phyloP scores from a whole-genome alignment of 257 asterid genomes.

The Capsicum pubescens region DNA sequence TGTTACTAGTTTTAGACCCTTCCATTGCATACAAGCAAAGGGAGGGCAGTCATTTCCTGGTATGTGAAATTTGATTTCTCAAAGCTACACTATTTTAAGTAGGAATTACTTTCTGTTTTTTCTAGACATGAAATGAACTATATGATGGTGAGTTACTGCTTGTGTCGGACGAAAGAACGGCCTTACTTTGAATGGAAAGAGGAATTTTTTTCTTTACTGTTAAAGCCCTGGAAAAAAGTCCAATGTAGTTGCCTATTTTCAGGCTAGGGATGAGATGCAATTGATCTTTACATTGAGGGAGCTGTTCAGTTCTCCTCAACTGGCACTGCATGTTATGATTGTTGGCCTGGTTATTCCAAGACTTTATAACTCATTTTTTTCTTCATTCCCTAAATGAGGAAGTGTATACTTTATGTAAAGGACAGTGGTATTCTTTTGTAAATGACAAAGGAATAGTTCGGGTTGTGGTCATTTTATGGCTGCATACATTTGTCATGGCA shows the following conservation, averaged over 20 bases:
- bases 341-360: neutral
- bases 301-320: neutral
- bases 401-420: neutral
- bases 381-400: neutral
- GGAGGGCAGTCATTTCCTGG: neutral
- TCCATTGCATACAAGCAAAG: neutral
- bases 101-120: neutral
- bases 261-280: neutral
- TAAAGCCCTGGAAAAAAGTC: neutral
- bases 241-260: neutral
- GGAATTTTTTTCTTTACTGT: neutral
- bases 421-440: neutral
- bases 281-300: conserved; percentile 16
- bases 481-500: neutral
- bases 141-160: neutral
- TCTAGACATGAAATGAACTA: neutral
- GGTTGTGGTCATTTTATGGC: neutral
- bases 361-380: neutral
- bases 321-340: neutral
- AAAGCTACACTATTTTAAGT: neutral
- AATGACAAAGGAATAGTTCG: neutral
- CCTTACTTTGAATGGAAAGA: neutral
- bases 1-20: neutral
- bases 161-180: neutral
- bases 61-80: conserved; percentile 1